A percentile compares a stretch with the other conserved stretches of the same genome.
Evolutionary conservation across 2,329 filamentous ascomycete species (phyloP).

Genomic region (Fusarium zealandicum): DNA sequence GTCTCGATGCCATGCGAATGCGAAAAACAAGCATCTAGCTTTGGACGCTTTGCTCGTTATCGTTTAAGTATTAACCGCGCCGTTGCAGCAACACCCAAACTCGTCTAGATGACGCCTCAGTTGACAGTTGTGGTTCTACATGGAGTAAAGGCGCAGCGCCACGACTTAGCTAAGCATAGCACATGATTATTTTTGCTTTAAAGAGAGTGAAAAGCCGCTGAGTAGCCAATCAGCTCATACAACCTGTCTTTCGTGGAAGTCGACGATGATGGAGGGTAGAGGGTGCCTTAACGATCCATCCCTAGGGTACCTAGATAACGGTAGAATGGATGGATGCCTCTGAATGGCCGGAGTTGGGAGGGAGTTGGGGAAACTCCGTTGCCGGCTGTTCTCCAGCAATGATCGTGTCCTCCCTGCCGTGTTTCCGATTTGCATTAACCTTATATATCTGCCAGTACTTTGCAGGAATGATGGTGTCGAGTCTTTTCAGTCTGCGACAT

Average conservation of each 20-base stretch:
- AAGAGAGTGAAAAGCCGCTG: constrained; percentile 3
- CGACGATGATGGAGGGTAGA: neutral
- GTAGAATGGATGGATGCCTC: neutral
- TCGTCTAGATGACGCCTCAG: neutral
- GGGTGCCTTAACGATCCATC: constrained; percentile 3
- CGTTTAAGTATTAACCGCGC: neutral
- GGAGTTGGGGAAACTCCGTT: neutral
- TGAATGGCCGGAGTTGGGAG: neutral
- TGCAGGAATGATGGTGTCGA: neutral
- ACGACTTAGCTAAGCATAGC: neutral
- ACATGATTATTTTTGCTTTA: neutral
- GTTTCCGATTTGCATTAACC: neutral
- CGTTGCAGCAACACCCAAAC: constrained; percentile 6
- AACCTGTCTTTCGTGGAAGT: neutral
- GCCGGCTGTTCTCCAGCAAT: neutral
- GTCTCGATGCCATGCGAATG: neutral
- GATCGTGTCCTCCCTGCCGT: neutral
- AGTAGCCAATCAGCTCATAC: constrained; percentile 8
- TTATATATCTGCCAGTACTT: neutral
- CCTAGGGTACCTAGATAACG: too few relatives aligned
- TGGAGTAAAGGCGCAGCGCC: constrained; percentile 6
- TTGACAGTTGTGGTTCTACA: neutral
- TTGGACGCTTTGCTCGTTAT: too few relatives aligned
- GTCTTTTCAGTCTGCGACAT: neutral
- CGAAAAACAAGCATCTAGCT: neutral